These are phyloP conservation scores for Lanmaoa rubissima DNA, from an alignment of 768 basidiomycete species.

Conservation along the genomic window DNA sequence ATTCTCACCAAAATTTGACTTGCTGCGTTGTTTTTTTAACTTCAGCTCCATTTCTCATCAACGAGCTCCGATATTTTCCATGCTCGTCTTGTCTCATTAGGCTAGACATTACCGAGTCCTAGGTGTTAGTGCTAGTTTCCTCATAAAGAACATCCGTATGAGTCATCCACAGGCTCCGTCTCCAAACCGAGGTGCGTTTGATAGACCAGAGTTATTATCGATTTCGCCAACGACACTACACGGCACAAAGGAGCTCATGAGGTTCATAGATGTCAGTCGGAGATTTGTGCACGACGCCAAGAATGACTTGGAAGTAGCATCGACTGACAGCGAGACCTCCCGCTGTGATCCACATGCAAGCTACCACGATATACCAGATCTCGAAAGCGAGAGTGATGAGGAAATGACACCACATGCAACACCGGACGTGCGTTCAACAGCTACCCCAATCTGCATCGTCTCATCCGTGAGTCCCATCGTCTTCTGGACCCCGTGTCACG, in stretches of 20 bases:
- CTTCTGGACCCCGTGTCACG: not conserved
- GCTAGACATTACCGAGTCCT: not conserved
- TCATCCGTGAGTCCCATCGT: slow-evolving; percentile 16
- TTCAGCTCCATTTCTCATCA: not conserved
- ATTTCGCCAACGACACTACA: not conserved
- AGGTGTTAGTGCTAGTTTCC: not conserved
- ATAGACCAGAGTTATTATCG: not conserved
- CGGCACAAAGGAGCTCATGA: slow-evolving; percentile 6
- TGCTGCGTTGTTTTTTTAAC: not conserved
- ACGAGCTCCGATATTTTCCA: not conserved
- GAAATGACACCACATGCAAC: not conserved
- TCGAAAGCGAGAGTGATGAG: slow-evolving; percentile 17
- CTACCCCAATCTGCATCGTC: not conserved
- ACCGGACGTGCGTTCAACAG: not conserved
- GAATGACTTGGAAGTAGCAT: not conserved
- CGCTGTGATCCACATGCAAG: not conserved
- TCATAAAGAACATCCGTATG: slow-evolving; percentile 6
- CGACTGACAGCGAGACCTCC: not conserved
- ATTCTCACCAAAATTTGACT: not conserved
- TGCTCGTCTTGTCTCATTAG: not conserved
- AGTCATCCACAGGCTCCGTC: slow-evolving; percentile 5
- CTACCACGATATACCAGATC: not conserved
- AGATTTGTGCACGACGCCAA: slow-evolving; percentile 13
- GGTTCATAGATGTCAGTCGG: slow-evolving; percentile 1
- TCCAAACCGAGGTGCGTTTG: slow-evolving; percentile 12